phyloP scores from a whole-genome alignment of 257 asterid species.

The Salvia rosmarinus region DNA sequence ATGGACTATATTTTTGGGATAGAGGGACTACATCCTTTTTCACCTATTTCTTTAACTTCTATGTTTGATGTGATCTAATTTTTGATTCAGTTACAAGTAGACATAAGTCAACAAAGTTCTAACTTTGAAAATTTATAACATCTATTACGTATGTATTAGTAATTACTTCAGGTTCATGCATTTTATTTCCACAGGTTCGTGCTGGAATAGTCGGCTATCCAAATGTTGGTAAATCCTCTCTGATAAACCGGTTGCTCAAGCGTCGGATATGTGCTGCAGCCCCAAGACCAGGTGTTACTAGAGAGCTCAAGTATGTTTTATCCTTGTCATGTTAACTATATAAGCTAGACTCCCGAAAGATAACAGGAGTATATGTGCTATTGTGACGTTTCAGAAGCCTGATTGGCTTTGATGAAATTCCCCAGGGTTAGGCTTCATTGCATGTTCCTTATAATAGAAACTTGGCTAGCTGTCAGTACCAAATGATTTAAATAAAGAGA shows the following conservation, averaged over 20 bases:
- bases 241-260: slow-evolving; percentile 89
- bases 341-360: slow-evolving; percentile 6
- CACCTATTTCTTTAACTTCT: neutral
- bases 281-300: slow-evolving; percentile 98
- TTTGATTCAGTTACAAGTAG: slow-evolving; percentile 13
- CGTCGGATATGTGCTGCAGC: slow-evolving; percentile 99
- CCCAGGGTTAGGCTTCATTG: slow-evolving; percentile 27
- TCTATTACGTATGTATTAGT: slow-evolving; percentile 3
- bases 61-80: neutral
- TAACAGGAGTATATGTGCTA: neutral
- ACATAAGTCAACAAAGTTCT: slow-evolving; percentile 5
- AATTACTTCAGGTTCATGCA: slow-evolving; percentile 23
- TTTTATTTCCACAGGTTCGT: slow-evolving; percentile 63
- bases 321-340: slow-evolving; percentile 5
- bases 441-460: slow-evolving; percentile 6
- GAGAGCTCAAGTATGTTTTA: slow-evolving; percentile 76
- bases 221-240: slow-evolving; percentile 94
- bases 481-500: slow-evolving; percentile 4
- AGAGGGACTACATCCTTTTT: neutral
- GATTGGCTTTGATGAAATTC: neutral
- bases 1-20: neutral
- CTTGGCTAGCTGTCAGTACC: neutral
- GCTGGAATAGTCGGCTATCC: slow-evolving; percentile 98
- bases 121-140: neutral
- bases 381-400: slow-evolving; percentile 2